Base-by-base conservation (phyloP, 208 protist species). In the Leishmania major region DNA sequence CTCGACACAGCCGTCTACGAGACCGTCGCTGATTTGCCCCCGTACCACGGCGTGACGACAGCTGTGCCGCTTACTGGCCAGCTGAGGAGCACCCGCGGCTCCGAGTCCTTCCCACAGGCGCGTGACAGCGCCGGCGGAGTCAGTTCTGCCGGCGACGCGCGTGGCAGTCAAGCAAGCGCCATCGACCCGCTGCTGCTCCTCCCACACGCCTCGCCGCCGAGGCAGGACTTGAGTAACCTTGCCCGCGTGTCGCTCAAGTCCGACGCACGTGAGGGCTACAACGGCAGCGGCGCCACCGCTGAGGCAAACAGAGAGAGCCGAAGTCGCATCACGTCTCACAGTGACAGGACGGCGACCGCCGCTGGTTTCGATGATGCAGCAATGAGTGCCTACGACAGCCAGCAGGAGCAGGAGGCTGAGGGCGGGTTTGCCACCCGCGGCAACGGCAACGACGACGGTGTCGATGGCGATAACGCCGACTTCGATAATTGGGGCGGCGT, bases 111-210 rank as follows among this genome's bases (percentile, higher is more conserved):
- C 25, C 60, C 78, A 4, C 74, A 60, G 77, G 53, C n/a, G 47
- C 81, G 69, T 22, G 53, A 75, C 75, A 78, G 66, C 85, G 31
- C n/a, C 75, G 45, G 60, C 78, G 22, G 59, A 53, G 51, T 19
- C 74, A 62, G 57, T 60, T 67, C n/a, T 37, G 62, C 31, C 31
- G 79, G 71, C 51, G 51, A 70, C 35, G 49, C 1, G 49, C 59
- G 15, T 67, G 77, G n/a, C 51, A 76, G 67, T 53, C 72, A 35
- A 69, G 66, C 73, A 78, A 75, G 84, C 64, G 49, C 60, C 2
- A 80, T 92, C 13, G 88, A 91, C 53, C 86, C 92, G 40, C 81
- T 93, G 70, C 78, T 93, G 53, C 74, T 92, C 57, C 82, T 93
- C 17, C 84, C 87, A 37, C 87, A 90, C 75, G 72, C 83, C 22